These are phyloP conservation scores for Psidium friedrichsthalianum DNA, from an alignment of 345 rosid species.

Conservation along the genomic window DNA sequence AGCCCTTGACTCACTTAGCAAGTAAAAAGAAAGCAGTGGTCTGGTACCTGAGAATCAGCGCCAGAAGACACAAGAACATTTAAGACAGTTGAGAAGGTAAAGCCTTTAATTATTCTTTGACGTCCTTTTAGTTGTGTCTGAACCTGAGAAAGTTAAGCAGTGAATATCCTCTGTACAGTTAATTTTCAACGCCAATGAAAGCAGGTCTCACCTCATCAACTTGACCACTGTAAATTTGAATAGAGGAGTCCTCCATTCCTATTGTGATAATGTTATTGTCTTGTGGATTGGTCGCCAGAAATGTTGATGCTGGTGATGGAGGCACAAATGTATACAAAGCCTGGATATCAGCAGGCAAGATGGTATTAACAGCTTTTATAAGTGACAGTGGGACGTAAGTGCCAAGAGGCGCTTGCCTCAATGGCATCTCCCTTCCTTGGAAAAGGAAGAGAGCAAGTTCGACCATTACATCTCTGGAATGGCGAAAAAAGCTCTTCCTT, in stretches of 20 bases:
- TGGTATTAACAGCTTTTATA: not conserved
- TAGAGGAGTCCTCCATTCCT: conserved; percentile 79
- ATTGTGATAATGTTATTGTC: conserved; percentile 77
- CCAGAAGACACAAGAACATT: conserved; percentile 75
- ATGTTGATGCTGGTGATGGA: conserved; percentile 74
- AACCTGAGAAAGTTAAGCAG: not conserved
- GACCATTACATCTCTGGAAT: not conserved
- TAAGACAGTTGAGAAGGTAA: conserved; percentile 49
- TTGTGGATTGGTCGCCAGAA: conserved; percentile 56
- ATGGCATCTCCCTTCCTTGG: not conserved
- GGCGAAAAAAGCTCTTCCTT: not conserved
- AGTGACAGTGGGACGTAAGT: not conserved
- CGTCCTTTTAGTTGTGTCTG: too few relatives aligned
- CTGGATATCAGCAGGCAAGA: conserved; percentile 8
- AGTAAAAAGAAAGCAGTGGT: not conserved
- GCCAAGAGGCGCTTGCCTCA: not conserved
- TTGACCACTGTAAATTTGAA: conserved; percentile 62
- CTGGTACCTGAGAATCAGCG: conserved; percentile 53
- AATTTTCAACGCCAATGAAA: not conserved
- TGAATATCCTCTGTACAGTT: not conserved
- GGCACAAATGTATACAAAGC: conserved; percentile 56
- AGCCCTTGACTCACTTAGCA: not conserved
- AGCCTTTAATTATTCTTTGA: conserved; percentile 78
- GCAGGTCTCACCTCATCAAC: conserved; percentile 52
- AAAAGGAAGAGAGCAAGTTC: not conserved